Base-by-base conservation (phyloP, 1,284 basidiomycete species). In the Naganishia liquefaciens region DNA sequence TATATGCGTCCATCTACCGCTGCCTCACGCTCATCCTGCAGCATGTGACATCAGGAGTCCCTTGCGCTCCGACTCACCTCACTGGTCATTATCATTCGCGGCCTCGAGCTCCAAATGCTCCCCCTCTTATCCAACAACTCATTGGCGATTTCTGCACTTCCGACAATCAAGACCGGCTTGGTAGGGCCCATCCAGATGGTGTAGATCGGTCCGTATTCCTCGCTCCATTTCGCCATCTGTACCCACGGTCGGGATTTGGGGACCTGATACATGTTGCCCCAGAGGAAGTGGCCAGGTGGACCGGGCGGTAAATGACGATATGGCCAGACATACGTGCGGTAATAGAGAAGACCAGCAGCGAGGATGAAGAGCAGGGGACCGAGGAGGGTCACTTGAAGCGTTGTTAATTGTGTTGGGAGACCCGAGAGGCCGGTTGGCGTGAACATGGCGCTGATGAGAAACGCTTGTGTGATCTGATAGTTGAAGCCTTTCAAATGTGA, bases 51-150 rank as follows among this genome's bases (percentile, higher is more conserved):
- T n/a, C n/a, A n/a, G n/a, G n/a, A n/a, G n/a, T n/a, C n/a, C n/a
- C n/a, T n/a, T n/a, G n/a, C 39, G 30, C 67, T 60, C 7, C 68
- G 70, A 40, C 73, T 69, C 33, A 73, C 70, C 43, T 75, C 74
- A 15, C 66, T 67, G 23, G 74, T 70, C 72, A 74, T 73, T 57
- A 75, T 70, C 55, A 71, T 69, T 33, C 73, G 66, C 27, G 74
- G 72, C 43, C 74, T 68, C 4, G 68, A 70, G 23, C 71, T 71
- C 64, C 72, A 73, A 23, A 69, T 74, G 10, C 71, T 68, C 15
- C 70, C 70, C 15, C 72, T 69, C 42, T 72, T 70, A 52, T 75
- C 74, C 63, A 75, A 68, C 44, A 75, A 61, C n/a, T 73, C 73
- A n/a, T 72, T 67, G 15, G 74, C 74, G 51, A 69, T 66, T 3